A percentile compares a stretch with the other conserved stretches of the same genome.
These are phyloP conservation scores for Pichia occidentalis DNA, from an alignment of 805 yeast genomes.

Conservation along the genomic window DNA sequence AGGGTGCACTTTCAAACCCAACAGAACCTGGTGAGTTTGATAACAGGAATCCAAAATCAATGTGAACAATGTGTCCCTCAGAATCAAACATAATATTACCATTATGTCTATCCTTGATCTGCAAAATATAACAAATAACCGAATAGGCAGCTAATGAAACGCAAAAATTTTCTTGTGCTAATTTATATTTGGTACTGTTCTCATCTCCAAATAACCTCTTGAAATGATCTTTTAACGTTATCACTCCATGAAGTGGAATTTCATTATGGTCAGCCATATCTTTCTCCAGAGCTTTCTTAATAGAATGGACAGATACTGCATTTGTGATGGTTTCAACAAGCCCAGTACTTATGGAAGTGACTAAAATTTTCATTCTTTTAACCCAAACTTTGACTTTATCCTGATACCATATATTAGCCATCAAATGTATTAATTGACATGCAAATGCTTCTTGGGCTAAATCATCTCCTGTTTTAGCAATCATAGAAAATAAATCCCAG, in stretches of 20 bases:
- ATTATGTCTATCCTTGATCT: slow-evolving; percentile 93
- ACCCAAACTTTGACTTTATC: slow-evolving; percentile 78
- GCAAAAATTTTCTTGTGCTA: slow-evolving; percentile 83
- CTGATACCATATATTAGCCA: slow-evolving; percentile 76
- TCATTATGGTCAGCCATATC: slow-evolving; percentile 60
- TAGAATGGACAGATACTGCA: slow-evolving; percentile 89
- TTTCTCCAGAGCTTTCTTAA: slow-evolving; percentile 85
- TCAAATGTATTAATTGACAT: slow-evolving; percentile 83
- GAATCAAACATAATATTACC: slow-evolving; percentile 96
- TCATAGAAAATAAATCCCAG: slow-evolving; percentile 95
- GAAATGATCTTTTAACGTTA: slow-evolving; percentile 75
- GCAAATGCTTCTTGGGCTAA: slow-evolving; percentile 97
- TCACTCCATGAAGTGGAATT: slow-evolving; percentile 63
- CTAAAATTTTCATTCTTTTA: slow-evolving; percentile 83
- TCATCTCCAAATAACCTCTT: slow-evolving; percentile 65
- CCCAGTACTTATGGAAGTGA: slow-evolving; percentile 87
- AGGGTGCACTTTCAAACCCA: slow-evolving; percentile 97
- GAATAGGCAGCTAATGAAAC: slow-evolving; percentile 88
- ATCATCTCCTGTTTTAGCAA: slow-evolving; percentile 95
- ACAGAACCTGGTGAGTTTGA: slow-evolving; percentile 96
- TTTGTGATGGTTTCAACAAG: slow-evolving; percentile 94
- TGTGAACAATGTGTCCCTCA: slow-evolving; percentile 92
- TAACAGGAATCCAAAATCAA: slow-evolving; percentile 89
- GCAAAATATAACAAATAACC: slow-evolving; percentile 79
- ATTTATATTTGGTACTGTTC: slow-evolving; percentile 45